Base-by-base conservation (phyloP, 306 rosid species). In the Ormosia semicastrata region DNA sequence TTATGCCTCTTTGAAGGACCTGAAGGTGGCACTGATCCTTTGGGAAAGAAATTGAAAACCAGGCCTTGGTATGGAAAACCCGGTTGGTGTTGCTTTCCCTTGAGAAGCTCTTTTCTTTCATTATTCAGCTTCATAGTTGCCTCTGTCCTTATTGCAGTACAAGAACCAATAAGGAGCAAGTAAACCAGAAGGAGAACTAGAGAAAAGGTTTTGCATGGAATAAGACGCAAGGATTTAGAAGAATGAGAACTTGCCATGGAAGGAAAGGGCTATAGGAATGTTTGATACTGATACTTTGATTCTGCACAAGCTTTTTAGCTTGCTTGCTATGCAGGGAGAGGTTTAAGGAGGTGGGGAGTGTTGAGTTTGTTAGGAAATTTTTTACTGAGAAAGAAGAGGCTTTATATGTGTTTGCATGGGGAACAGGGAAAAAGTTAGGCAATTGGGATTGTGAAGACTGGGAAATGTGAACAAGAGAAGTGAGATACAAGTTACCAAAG, bases 1-100 rank as follows among this genome's bases (percentile, higher is more conserved):
- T 95, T 95, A 71, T 95, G 99, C 63, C 98, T 82, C 37, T 89
- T 89, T 52, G 99, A 95, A 18, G 99, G 99, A 59, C 89, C 98
- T 1, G 99, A 93, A 66, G 99, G 90, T 10, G 98, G 94, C 24
- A 91, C 76, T 0, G 89, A 47, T 62, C 94, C 97, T 87, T 85
- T 93, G 8, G 98, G 99, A 40, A 95, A 90, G 85, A 87, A 87
- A 50, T 86, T 81, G 90, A 95, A 91, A 44, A 76, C 78, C 77
- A 89, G 78, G 4, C 76, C 86, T 57, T 66, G 69, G 41, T 75
- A 69, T 73, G 40, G 77, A 66, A 84, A 74, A 14, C 68, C 79
- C 2, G 33, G 74, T 76, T 46, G n/a, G 71, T 70, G 57, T 18
- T 76, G 66, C 37, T 73, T 69, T 64, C 41, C 73, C 36, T 33